phyloP scores from a whole-genome alignment of 768 basidiomycete species.

The Amanita jacksonii region DNA sequence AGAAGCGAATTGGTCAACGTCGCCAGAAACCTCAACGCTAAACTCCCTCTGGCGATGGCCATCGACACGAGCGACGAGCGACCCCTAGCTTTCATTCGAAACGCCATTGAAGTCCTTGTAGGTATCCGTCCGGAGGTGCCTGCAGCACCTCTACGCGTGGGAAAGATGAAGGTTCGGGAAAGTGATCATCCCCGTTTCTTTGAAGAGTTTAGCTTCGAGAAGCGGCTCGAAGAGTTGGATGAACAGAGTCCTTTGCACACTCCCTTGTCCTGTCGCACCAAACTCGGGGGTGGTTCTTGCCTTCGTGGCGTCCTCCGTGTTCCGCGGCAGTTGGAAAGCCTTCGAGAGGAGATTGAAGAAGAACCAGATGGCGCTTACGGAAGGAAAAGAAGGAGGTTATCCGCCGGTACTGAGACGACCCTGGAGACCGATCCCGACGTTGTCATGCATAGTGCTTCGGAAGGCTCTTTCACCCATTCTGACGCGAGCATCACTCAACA shows the following conservation, averaged over 20 bases:
- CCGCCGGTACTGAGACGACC: background rate
- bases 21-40: conserved; percentile 44
- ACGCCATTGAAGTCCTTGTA: conserved; percentile 49
- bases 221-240: conserved; percentile 3
- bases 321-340: conserved; percentile 2
- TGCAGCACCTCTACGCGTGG: conserved; percentile 22
- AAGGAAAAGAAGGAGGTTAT: conserved; percentile 2
- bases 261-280: conserved; percentile 2
- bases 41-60: conserved; percentile 40
- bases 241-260: background rate
- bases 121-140: conserved; percentile 38
- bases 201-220: conserved; percentile 8
- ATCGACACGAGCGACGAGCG: conserved; percentile 35
- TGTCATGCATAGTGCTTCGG: background rate
- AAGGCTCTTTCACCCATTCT: background rate
- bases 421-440: conserved; percentile 1
- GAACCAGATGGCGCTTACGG: background rate
- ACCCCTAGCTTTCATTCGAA: conserved; percentile 36
- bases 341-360: conserved; percentile 7
- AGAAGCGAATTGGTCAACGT: conserved; percentile 42
- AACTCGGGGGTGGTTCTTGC: background rate
- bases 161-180: conserved; percentile 7
- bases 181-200: conserved; percentile 1
- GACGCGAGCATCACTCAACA: too few species aligned
- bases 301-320: background rate